Percentiles rank a stretch among this genome's conserved stretches.
Conservation (phyloP, 805 yeast species). For the Sugiyamaella americana region DNA sequence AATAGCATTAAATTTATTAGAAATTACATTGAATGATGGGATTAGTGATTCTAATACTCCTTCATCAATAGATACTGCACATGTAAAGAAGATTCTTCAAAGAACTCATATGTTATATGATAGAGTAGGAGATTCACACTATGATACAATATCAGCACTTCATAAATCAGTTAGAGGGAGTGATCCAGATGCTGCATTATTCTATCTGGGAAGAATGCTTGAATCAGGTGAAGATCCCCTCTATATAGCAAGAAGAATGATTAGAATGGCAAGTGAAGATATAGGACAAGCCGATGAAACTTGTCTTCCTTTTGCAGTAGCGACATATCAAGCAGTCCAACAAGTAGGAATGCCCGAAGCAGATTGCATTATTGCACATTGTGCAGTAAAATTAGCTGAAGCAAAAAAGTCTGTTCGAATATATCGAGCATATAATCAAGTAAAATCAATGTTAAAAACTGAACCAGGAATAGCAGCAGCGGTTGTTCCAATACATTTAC, state of each 20-base stretch:
- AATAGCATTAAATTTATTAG: constrained; percentile 72
- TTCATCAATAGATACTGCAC: constrained; percentile 12
- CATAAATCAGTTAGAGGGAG: constrained; percentile 91
- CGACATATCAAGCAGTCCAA: constrained; percentile 81
- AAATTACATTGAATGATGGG: constrained; percentile 36
- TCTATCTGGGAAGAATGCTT: constrained; percentile 81
- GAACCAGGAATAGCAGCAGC: constrained; percentile 57
- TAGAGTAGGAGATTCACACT: constrained; percentile 83
- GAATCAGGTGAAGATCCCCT: constrained; percentile 92
- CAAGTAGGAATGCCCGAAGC: constrained; percentile 94
- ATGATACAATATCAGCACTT: constrained; percentile 92
- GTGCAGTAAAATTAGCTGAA: constrained; percentile 81
- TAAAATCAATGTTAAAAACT: constrained; percentile 52
- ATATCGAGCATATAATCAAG: constrained; percentile 68
- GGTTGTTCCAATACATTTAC: constrained; percentile 60
- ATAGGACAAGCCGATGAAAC: constrained; percentile 80
- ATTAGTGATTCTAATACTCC: not conserved
- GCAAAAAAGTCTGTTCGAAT: constrained; percentile 84
- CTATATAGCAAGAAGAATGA: constrained; percentile 84
- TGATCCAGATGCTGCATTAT: constrained; percentile 83
- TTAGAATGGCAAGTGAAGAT: constrained; percentile 93
- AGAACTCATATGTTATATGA: constrained; percentile 66
- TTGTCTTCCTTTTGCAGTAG: constrained; percentile 78
- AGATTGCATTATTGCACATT: constrained; percentile 81
- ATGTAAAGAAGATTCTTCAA: constrained; percentile 39